Evolutionary conservation across 805 yeast species (phyloP), one percentile per base, ranked within the genome.

Genomic region (Hanseniaspora meyeri): DNA sequence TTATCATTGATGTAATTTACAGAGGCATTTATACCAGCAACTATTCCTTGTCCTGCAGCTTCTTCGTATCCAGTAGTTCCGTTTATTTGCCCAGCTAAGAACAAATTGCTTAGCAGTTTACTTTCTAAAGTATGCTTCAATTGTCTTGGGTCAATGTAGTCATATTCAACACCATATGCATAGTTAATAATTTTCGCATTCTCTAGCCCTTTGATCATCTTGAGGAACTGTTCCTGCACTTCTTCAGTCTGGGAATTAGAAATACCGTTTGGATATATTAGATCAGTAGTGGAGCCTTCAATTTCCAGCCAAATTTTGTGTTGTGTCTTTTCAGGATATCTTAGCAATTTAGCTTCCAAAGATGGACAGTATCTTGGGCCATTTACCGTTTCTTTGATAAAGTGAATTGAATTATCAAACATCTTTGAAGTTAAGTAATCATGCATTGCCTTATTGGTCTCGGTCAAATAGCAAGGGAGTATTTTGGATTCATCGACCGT

Each of bases 31-130:
- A 90, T 83, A 10, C 99, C 99, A 1, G 99, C 98, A 47, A 93
- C 71, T 55, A 88, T 76, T 1, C 99, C 99, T 65, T 93, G 98
- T 0, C 97, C 85, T 2, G 96, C 96, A 0, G 99, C 99, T 67
- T 93, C 99, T 71, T 93, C 99, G 64, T 93, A 93, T 0, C 99
- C 99, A 0, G 99, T 93, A 0, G 99, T 93, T 37, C 99, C 99
- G 65, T 93, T 93, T 43, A 93, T 93, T 68, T 93, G 99, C 1
- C 99, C 99, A 0, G 98, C 99, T 47, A 93, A 72, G 66, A 71
- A 93, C 39, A 93, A 69, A 0, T 97, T 97, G 11, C 75, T 70
- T 2, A 93, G 80, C 3, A 77, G 68, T 63, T 87, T 89, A 0
- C 97, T 87, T 65, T 91, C 96, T 49, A 93, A 69, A 0, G 95